A percentile compares a stretch with the other conserved stretches of the same genome.
Conservation (phyloP, 495 filamentous ascomycete genomes). For the Hypoxylon cercidicola region DNA sequence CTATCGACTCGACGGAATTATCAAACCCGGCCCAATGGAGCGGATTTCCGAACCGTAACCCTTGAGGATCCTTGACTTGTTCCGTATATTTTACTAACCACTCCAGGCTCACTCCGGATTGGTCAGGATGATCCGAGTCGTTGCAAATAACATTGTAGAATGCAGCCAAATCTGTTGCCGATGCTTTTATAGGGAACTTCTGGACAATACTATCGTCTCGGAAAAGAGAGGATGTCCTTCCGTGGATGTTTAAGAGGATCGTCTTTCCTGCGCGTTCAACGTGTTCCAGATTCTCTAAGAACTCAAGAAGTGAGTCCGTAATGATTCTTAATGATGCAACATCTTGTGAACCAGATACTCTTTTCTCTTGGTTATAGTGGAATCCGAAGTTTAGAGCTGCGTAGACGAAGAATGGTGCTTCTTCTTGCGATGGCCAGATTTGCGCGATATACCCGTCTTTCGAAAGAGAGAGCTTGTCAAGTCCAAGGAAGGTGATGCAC, state of each 20-base stretch:
- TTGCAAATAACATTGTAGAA: conserved; percentile 24
- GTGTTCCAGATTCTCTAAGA: conserved; percentile 17
- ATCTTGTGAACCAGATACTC: conserved; percentile 10
- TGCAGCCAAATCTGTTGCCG: conserved; percentile 25
- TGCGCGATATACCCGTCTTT: conserved; percentile 25
- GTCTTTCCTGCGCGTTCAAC: conserved; percentile 17
- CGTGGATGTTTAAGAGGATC: conserved; percentile 19
- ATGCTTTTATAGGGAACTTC: conserved; percentile 3
- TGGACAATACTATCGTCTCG: neutral
- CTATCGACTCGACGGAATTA: conserved; percentile 25
- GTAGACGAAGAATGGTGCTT: conserved; percentile 46
- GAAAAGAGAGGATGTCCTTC: conserved; percentile 18
- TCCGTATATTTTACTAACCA: conserved; percentile 26
- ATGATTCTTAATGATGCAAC: conserved; percentile 5
- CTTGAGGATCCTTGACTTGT: neutral
- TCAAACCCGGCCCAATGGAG: conserved; percentile 31
- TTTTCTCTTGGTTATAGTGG: conserved; percentile 32
- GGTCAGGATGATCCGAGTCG: conserved; percentile 1
- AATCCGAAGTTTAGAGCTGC: conserved; percentile 48
- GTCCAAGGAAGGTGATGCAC: conserved; percentile 46
- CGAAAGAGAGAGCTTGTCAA: conserved; percentile 30
- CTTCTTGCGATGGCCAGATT: conserved; percentile 36
- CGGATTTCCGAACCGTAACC: conserved; percentile 19
- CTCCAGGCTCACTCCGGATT: conserved; percentile 13
- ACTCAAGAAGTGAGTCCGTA: conserved; percentile 14